phyloP scores from a whole-genome alignment of 768 basidiomycete genomes.

The Tulasnella sp. region DNA sequence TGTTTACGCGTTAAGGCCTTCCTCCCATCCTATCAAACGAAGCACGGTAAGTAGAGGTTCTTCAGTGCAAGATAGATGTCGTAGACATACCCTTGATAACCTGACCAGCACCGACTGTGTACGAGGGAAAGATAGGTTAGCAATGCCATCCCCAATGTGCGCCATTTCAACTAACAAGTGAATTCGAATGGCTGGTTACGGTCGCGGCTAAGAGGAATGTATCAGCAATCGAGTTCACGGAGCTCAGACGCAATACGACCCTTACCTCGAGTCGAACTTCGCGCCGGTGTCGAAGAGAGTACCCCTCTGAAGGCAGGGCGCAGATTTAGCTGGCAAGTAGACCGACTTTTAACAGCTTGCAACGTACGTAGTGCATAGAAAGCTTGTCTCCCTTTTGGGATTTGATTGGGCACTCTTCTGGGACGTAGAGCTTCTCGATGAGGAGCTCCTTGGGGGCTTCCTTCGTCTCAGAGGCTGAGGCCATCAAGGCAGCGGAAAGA shows the following conservation, averaged over 20 bases:
- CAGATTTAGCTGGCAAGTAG: not conserved
- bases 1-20: conserved; percentile 62
- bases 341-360: conserved; percentile 33
- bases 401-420: conserved; percentile 33
- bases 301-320: conserved; percentile 64
- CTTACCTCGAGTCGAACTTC: conserved; percentile 89
- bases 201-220: conserved; percentile 55
- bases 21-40: conserved; percentile 63
- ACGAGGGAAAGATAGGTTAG: not conserved
- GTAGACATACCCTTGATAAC: conserved; percentile 63
- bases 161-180: conserved; percentile 59
- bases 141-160: not conserved
- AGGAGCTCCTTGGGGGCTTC: conserved; percentile 25
- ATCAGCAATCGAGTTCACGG: not conserved
- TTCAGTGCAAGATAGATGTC: not conserved
- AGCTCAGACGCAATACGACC: not conserved
- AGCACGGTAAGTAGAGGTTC: not conserved
- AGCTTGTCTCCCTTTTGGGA: conserved; percentile 60
- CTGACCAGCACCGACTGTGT: conserved; percentile 72
- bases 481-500: conserved; percentile 15
- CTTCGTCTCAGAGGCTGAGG: not conserved
- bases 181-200: conserved; percentile 75
- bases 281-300: conserved; percentile 70
- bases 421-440: conserved; percentile 31
- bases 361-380: conserved; percentile 76